Evolutionary conservation across 805 yeast genomes (phyloP), one percentile per base, ranked within the genome.

Genomic region (Yarrowia osloensis): DNA sequence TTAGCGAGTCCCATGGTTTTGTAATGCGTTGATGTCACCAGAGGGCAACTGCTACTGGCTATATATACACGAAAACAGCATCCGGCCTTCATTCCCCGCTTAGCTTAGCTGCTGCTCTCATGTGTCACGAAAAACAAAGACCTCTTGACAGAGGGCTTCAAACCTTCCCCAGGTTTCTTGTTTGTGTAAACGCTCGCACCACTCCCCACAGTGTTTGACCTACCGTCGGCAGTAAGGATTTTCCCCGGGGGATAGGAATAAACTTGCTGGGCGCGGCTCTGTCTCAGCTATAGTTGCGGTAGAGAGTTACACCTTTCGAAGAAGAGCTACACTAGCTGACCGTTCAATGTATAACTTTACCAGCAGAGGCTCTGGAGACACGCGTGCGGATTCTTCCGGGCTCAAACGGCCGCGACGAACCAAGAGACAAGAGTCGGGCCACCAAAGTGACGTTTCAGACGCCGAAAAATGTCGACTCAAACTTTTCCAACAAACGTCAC

Each of bases 151-250:
- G 49, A 15, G 49, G 21, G 19, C 29, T 24, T 5, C 37, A 47
- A 47, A 47, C 54, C 54, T 47, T 47, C 54, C 54, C 54, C 54
- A 47, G 54, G 22, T 47, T 47, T 47, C 9, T 9, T 17, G n/a
- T 29, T 29, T 44, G 49, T 24, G 22, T 22, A 24, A 24, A 13
- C n/a, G n/a, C 29, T 44, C 28, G n/a, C 8, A 22, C 26, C 47
- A 22, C n/a, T 13, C 47, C 28, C 29, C 49, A 13, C 29, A 24
- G 19, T 17, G 7, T 7, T 24, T 24, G 28, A 13, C 47, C n/a
- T 44, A 11, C 5, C 19, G n/a, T 24, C 50, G 7, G 49, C 13
- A 19, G 22, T 19, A 19, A 19, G 19, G 4, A 11, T 15, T 11
- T 33, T 13, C 17, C 13, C 35, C 40, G 31, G 31, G 31, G 31